Conservation (phyloP, 2,329 filamentous ascomycete species). For the Diaporthe batatas region DNA sequence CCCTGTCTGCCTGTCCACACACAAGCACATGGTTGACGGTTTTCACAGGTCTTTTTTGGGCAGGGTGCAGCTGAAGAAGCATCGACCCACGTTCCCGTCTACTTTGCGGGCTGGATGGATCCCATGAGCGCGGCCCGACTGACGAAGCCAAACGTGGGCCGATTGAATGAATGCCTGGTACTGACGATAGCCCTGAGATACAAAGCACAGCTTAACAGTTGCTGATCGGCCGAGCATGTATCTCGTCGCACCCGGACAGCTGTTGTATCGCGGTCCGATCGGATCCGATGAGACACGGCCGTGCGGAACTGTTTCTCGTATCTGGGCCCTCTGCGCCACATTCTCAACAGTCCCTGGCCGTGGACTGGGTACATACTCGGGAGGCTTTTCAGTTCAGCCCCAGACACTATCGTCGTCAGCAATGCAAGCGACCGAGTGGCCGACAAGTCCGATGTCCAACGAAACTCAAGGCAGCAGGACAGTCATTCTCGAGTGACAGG, state of each 20-base stretch:
- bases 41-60: neutral
- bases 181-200: neutral
- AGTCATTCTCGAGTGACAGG: neutral
- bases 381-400: neutral
- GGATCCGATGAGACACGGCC: conserved; percentile 2
- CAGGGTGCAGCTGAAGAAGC: conserved; percentile 7
- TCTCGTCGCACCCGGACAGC: neutral
- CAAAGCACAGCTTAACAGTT: neutral
- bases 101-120: neutral
- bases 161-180: neutral
- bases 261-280: conserved; percentile 1
- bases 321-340: conserved; percentile 21
- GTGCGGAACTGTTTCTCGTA: conserved; percentile 26
- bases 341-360: neutral
- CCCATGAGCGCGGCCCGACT: neutral
- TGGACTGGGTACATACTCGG: neutral
- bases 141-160: neutral
- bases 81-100: conserved; percentile 8
- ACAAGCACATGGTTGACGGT: too few species aligned
- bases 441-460: neutral
- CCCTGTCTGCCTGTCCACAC: too few species aligned
- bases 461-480: neutral
- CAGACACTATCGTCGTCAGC: neutral
- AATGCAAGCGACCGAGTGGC: neutral
- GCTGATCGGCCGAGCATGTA: neutral